Evolutionary conservation across 805 yeast species (phyloP), one percentile per base, ranked within the genome.

Genomic region (Tetrapisispora nanseiensis): DNA sequence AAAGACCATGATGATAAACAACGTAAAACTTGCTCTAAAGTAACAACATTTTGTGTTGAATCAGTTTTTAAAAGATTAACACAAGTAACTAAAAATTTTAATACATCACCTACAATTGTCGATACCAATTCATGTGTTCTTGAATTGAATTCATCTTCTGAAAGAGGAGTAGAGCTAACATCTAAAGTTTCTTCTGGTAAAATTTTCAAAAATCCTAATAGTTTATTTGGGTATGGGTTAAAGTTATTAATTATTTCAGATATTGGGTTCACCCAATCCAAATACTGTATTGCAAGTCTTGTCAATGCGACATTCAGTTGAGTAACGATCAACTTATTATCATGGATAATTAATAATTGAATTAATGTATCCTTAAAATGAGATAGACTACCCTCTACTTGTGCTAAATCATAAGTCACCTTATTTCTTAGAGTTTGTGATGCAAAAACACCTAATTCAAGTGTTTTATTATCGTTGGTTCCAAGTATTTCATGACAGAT

Each of bases 181-280:
- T 83, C 94, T 34, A 80, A 64, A 34, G 87, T 72, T 63, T 92
- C 98, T 60, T 92, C 97, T 1, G 99, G 98, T 43, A 92, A 66
- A 40, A 92, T 80, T 57, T 79, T 80, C 48, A 92, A 71, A 54
- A 90, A 87, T 56, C 85, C 94, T 43, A 94, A 67, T 33, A 90
- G 59, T 20, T 53, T 38, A 76, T 61, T 42, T 61, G 64, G 51
- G 72, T 57, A 37, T 66, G 57, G 40, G 59, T 66, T 40, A 66
- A 62, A 40, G 16, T 63, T 57, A 4, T 69, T 47, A 13, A 83
- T 75, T 43, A 86, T 73, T 49, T 87, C 95, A 20, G 66, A 69
- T 4, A 87, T 57, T 1, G 95, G 84, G 48, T 76, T 68, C 6
- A 62, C 54, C 97, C 97, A 92, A 24, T 68, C 66, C 26, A 81